Percentiles rank a stretch among this genome's conserved stretches.
phyloP scores from a whole-genome alignment of 164 flowering plant genomes.

The Malania oleifera region DNA sequence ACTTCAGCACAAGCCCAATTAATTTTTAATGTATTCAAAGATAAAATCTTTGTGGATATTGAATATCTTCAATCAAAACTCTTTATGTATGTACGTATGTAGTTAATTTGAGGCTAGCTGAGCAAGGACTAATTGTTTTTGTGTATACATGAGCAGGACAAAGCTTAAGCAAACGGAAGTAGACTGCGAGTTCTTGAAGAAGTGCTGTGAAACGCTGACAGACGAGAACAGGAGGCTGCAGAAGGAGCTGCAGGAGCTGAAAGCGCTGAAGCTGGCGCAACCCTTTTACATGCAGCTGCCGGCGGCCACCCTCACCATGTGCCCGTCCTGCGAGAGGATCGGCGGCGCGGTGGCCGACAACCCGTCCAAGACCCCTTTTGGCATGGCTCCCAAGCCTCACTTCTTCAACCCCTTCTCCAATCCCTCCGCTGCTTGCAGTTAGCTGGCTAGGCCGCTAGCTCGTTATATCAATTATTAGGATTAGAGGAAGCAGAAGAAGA shows the following conservation, averaged over 20 bases:
- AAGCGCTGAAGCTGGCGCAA: slow-evolving; percentile 61
- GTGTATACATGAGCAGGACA: slow-evolving; percentile 38
- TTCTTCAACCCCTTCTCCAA: slow-evolving; percentile 60
- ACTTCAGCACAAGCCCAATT: too few relatives aligned
- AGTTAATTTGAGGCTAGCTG: too few relatives aligned
- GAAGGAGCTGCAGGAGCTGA: slow-evolving; percentile 77
- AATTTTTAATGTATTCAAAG: too few relatives aligned
- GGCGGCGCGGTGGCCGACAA: slow-evolving; percentile 29
- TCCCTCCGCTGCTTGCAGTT: slow-evolving; percentile 36
- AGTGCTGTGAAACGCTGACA: slow-evolving; percentile 68
- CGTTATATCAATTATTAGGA: slow-evolving; percentile 24
- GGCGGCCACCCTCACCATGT: slow-evolving; percentile 78
- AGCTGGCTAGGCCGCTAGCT: slow-evolving; percentile 25
- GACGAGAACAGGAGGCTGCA: slow-evolving; percentile 76
- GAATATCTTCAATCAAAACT: too few relatives aligned
- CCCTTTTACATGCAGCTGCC: slow-evolving; percentile 76
- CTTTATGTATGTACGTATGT: too few relatives aligned
- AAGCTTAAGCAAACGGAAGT: slow-evolving; percentile 92
- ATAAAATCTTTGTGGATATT: too few relatives aligned
- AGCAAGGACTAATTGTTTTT: too few relatives aligned
- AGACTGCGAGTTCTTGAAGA: slow-evolving; percentile 81
- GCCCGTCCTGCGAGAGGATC: slow-evolving; percentile 75
- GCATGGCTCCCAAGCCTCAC: slow-evolving; percentile 44
- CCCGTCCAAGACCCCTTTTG: slow-evolving; percentile 33
- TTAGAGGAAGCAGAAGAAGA: neutral